phyloP scores from a whole-genome alignment of 805 yeast genomes.

The Grigorovia humatica region DNA sequence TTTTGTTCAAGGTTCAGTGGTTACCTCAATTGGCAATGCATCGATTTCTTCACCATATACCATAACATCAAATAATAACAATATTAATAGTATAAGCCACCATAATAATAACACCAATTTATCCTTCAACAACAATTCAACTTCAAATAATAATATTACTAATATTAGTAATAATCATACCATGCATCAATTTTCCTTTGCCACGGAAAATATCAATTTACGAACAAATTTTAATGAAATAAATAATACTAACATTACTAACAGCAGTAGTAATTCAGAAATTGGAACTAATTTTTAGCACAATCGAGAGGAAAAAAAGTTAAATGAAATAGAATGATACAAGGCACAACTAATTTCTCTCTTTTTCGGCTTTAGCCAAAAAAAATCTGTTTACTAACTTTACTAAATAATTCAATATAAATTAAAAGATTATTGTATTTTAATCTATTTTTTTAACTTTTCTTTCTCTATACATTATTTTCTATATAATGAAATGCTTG shows the following conservation, averaged over 20 bases:
- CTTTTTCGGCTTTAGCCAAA: too few species aligned
- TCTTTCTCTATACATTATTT: too few species aligned
- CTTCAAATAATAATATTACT: not conserved
- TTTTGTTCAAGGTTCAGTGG: not conserved
- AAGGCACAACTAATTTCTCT: not conserved
- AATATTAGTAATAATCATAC: not conserved
- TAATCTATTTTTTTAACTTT: too few species aligned
- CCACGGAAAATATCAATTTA: not conserved
- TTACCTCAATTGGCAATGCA: not conserved
- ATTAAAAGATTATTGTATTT: too few species aligned
- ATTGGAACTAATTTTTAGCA: not conserved
- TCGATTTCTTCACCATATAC: constrained; percentile 5
- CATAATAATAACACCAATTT: not conserved
- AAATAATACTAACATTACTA: not conserved
- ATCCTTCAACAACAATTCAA: not conserved
- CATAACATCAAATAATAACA: not conserved
- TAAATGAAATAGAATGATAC: not conserved
- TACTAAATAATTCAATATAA: not conserved
- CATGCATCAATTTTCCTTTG: not conserved
- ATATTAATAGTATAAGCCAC: not conserved
- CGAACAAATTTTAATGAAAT: not conserved
- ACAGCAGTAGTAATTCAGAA: not conserved
- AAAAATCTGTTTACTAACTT: too few species aligned
- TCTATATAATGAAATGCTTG: not conserved
- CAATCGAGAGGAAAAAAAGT: not conserved